Conservation (phyloP, 164 flowering plant species). For the Warburgia ugandensis region DNA sequence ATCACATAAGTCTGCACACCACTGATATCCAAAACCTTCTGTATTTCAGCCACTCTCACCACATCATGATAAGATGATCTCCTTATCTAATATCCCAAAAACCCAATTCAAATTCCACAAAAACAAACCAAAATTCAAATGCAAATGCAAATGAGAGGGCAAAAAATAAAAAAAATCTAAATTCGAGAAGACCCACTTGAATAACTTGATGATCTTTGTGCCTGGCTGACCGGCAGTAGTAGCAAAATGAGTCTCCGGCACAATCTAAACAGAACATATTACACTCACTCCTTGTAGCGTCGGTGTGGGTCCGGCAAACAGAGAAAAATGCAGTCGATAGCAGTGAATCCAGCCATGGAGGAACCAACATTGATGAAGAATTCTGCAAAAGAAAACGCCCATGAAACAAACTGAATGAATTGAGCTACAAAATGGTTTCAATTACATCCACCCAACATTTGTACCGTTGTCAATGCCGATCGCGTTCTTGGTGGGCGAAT, state of each 20-base stretch:
- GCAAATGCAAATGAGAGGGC: background rate
- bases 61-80: slow-evolving; percentile 97
- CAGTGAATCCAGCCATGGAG: slow-evolving; percentile 78
- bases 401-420: background rate
- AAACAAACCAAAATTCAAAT: background rate
- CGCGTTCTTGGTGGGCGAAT: background rate
- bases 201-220: slow-evolving; percentile 83
- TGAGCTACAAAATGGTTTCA: background rate
- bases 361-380: slow-evolving; percentile 51
- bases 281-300: slow-evolving; percentile 72
- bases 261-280: slow-evolving; percentile 91
- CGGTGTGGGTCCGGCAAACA: slow-evolving; percentile 61
- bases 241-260: slow-evolving; percentile 61
- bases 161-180: background rate
- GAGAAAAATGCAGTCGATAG: slow-evolving; percentile 58
- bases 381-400: slow-evolving; percentile 4
- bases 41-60: slow-evolving; percentile 81
- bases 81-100: slow-evolving; percentile 42
- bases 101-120: background rate
- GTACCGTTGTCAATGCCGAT: background rate
- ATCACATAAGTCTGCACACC: slow-evolving; percentile 96
- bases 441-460: background rate
- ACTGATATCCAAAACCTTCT: slow-evolving; percentile 61
- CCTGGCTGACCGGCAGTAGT: slow-evolving; percentile 63
- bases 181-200: slow-evolving; percentile 39